Percentiles rank a stretch among this genome's conserved stretches.
Evolutionary conservation across 441 rosid species (phyloP).

Genomic region (Manihot esculenta): DNA sequence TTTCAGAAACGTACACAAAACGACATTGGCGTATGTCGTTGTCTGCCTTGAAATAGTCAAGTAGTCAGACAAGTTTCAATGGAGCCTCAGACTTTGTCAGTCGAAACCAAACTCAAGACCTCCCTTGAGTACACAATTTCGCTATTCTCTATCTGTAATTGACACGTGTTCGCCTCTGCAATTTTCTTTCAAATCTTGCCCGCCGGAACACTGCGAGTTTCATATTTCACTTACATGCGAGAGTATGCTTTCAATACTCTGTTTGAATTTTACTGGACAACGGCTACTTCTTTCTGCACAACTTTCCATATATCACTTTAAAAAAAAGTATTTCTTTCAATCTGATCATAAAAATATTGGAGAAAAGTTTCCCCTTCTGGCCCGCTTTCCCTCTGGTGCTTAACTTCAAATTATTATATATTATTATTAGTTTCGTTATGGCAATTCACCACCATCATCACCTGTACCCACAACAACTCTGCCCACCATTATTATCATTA

Average conservation of each 20-base stretch:
- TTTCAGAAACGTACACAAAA: no score
- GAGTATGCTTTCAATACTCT: constrained; percentile 13
- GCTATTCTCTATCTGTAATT: background rate
- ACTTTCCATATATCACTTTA: constrained; percentile 39
- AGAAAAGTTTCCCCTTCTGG: background rate
- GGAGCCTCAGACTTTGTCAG: constrained; percentile 15
- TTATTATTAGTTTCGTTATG: constrained; percentile 24
- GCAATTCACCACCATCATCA: constrained; percentile 21
- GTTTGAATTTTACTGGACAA: constrained; percentile 51
- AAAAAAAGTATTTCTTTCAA: constrained; percentile 17
- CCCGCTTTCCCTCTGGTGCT: background rate
- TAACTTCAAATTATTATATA: constrained; percentile 24
- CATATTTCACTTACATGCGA: background rate
- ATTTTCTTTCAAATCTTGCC: background rate
- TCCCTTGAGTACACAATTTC: background rate
- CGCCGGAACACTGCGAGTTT: background rate
- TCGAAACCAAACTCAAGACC: background rate
- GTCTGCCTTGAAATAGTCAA: background rate
- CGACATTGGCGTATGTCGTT: background rate
- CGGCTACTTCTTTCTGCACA: constrained; percentile 52
- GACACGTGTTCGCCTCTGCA: background rate
- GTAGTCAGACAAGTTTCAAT: constrained; percentile 28
- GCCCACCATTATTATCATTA: constrained; percentile 11
- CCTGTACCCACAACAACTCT: no score
- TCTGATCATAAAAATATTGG: constrained; percentile 19